Base-by-base conservation (phyloP, 75 land plant species). In the Selaginella moellendorffii region DNA sequence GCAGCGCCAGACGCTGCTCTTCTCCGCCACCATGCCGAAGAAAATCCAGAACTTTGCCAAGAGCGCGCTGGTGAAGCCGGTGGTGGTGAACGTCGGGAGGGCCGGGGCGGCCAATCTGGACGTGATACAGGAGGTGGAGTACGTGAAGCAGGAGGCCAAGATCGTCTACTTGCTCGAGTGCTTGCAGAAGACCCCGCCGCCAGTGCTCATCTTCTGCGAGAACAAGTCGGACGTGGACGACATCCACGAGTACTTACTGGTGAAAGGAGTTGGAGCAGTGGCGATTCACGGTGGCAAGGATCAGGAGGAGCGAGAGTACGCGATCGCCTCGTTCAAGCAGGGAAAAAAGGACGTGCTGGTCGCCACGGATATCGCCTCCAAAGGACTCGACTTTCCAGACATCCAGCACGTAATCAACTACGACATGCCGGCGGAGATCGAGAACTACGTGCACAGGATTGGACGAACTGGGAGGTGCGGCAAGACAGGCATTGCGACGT, bases 1-100 rank as follows among this genome's bases (percentile, higher is more conserved):
- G 5, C 59, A 56, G 59, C 5, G 59, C 8, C 59, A 56, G 24
- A 56, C 59, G 17, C 59, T 56, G 59, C 59, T 56, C 9, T 56
- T 56, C 24, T 56, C 59, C 9, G 59, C 59, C n/a, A 56, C 59
- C n/a, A 56, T 56, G 59, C 59, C 59, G n/a, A 56, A 56, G 59
- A 56, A 56, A 21, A 56, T 56, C n/a, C 24, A 21, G 24, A 56
- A 56, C 59, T 56, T 56, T 56, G 59, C 59, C 21, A 56, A 56
- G 24, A 9, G 9, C 9, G 59, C 59, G 5, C 59, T 56, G 5
- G 59, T 56, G 24, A 56, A 56, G 59, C 59, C 59, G 19, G 59
- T 56, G 19, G 59, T 56, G 59, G 59, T 56, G 9, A 56, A 56
- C 24, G 59, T 56, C 8, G 24, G 59, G 19, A 56, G 59, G n/a